phyloP scores from a whole-genome alignment of 176 grass and related monocot genomes.

The Stipa capillata region DNA sequence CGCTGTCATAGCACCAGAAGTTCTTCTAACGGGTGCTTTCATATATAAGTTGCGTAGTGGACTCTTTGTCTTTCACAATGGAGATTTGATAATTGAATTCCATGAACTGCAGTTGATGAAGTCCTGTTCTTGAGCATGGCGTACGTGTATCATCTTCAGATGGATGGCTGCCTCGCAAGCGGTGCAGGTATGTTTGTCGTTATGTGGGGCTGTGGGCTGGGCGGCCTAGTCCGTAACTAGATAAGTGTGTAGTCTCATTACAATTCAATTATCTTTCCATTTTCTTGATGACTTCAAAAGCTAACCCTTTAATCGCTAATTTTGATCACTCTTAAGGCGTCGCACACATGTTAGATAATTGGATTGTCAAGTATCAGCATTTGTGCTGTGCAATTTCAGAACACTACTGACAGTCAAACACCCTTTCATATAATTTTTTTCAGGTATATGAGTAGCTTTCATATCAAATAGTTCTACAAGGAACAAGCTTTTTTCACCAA shows the following conservation, averaged over 20 bases:
- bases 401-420: background rate
- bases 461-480: background rate
- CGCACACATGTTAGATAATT: background rate
- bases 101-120: background rate
- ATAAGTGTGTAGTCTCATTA: background rate
- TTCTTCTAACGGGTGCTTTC: background rate
- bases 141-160: too few relatives aligned
- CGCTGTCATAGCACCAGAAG: background rate
- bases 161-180: too few relatives aligned
- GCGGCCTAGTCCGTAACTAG: background rate
- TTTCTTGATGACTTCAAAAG: background rate
- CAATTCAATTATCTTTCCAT: background rate
- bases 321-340: background rate
- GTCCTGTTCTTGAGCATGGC: too few relatives aligned
- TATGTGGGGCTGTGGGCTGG: conserved; percentile 25
- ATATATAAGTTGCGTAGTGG: background rate
- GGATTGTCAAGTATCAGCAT: background rate
- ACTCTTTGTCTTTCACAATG: background rate
- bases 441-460: background rate
- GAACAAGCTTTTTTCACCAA: background rate
- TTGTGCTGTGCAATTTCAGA: background rate
- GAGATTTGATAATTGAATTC: background rate
- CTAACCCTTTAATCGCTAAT: background rate
- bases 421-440: background rate
- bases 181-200: background rate